Conservation (phyloP, 2,329 filamentous ascomycete genomes). For the Teratosphaeria gauchensis region DNA sequence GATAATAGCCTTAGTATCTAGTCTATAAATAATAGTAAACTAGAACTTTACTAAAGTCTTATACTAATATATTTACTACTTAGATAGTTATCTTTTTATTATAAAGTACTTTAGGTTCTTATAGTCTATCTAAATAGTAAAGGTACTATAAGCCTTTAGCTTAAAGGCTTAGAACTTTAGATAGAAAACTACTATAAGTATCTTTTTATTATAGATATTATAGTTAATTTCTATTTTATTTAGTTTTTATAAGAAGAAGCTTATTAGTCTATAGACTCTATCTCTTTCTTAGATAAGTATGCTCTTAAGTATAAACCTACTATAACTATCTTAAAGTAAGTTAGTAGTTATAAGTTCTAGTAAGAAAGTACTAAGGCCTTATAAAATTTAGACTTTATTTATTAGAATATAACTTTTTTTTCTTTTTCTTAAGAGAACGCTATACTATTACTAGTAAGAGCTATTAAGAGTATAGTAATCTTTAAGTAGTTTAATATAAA, state of each 20-base stretch:
- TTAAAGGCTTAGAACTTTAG: conserved; percentile 17
- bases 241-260: conserved; percentile 18
- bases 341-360: conserved; percentile 7
- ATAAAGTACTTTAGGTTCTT: conserved; percentile 23
- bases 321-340: conserved; percentile 11
- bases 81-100: conserved; percentile 9
- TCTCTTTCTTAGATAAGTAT: conserved; percentile 2
- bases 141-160: conserved; percentile 6
- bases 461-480: conserved; percentile 3
- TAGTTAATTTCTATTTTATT: conserved; percentile 12
- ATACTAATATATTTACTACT: conserved; percentile 6
- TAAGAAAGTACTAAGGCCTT: conserved; percentile 6
- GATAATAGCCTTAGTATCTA: conserved; percentile 1
- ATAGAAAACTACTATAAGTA: conserved; percentile 19
- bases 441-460: conserved; percentile 7
- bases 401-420: conserved; percentile 5
- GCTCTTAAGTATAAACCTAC: conserved; percentile 7
- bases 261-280: too few species aligned
- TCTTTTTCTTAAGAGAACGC: conserved; percentile 7
- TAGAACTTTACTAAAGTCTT: background rate
- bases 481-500: conserved; percentile 18
- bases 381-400: conserved; percentile 9
- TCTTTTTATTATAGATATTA: conserved; percentile 23
- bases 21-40: conserved; percentile 6
- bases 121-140: conserved; percentile 20